phyloP scores from a whole-genome alignment of 2,329 filamentous ascomycete genomes.

The Xylariaceae sp. region DNA sequence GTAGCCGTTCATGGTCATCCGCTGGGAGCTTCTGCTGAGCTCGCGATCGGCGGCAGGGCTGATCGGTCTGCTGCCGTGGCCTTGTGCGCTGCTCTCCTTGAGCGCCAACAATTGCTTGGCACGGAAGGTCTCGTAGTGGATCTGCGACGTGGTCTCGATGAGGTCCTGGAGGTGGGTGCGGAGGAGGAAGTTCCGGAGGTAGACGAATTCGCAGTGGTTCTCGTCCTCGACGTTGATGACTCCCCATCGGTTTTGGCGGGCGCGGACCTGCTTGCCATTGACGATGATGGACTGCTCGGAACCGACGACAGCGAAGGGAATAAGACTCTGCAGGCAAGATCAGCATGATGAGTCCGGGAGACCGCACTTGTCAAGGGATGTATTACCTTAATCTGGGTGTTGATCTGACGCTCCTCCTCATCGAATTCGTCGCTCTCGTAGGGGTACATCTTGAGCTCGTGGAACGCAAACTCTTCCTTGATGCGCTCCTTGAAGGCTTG shows the following conservation, averaged over 20 bases:
- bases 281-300: conserved; percentile 98
- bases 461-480: conserved; percentile 99
- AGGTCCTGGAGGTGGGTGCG: conserved; percentile 97
- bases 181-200: conserved; percentile 95
- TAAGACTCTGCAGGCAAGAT: conserved; percentile 59
- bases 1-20: conserved; percentile 99
- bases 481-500: conserved; percentile 97
- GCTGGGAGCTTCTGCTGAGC: conserved; percentile 92
- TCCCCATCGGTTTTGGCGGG: conserved; percentile 98
- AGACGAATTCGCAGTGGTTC: conserved; percentile 99
- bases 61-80: conserved; percentile 80
- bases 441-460: conserved; percentile 99
- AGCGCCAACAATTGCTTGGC: conserved; percentile 96
- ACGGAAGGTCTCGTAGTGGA: conserved; percentile 99
- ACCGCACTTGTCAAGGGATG: conserved; percentile 9
- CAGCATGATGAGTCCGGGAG: conserved; percentile 19
- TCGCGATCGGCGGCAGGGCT: conserved; percentile 91
- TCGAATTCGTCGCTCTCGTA: conserved; percentile 99
- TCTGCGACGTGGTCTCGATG: conserved; percentile 98
- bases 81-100: conserved; percentile 93
- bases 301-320: conserved; percentile 95
- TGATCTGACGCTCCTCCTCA: conserved; percentile 88
- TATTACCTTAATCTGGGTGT: conserved; percentile 96
- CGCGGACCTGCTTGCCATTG: conserved; percentile 93
- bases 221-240: conserved; percentile 99